Evolutionary conservation across 345 rosid species (phyloP).

Genomic region (Acer negundo): DNA sequence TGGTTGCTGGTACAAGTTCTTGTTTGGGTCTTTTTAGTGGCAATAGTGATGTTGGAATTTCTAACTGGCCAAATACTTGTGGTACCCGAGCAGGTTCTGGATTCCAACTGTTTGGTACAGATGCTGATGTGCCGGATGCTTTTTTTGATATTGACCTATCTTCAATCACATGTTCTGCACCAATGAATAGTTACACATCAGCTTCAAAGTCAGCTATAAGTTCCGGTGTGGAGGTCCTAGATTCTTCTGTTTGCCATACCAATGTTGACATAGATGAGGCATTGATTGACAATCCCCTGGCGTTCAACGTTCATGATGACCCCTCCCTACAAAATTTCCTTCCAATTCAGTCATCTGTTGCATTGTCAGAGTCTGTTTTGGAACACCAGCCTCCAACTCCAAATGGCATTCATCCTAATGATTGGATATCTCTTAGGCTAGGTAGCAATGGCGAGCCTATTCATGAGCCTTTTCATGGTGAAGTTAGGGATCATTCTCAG

Average conservation of each 20-base stretch:
- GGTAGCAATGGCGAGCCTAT: conserved; percentile 10
- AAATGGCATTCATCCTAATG: conserved; percentile 18
- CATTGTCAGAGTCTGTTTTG: conserved; percentile 9
- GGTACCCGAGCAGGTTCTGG: conserved; percentile 20
- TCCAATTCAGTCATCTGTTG: conserved; percentile 25
- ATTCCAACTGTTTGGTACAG: conserved; percentile 32
- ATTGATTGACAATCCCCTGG: conserved; percentile 33
- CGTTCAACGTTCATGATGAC: conserved; percentile 26
- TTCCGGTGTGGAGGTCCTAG: conserved; percentile 16
- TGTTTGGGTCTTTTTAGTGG: conserved; percentile 27
- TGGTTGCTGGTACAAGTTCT: conserved; percentile 13
- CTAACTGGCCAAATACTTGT: conserved; percentile 29
- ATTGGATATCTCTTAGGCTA: conserved; percentile 41
- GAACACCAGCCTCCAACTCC: conserved; percentile 16
- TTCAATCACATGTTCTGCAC: conserved; percentile 13
- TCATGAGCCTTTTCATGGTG: neutral
- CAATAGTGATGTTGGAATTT: conserved; percentile 15
- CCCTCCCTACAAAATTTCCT: conserved; percentile 32
- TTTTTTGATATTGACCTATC: conserved; percentile 24
- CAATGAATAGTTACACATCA: conserved; percentile 23
- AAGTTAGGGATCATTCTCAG: conserved; percentile 5
- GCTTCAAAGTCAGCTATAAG: conserved; percentile 16
- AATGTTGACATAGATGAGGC: conserved; percentile 20
- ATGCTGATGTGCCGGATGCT: conserved; percentile 33
- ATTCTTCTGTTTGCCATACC: conserved; percentile 21